Evolutionary conservation across 2,329 filamentous ascomycete genomes (phyloP), one percentile per base, ranked within the genome.

Genomic region (Alternaria gaisen): DNA sequence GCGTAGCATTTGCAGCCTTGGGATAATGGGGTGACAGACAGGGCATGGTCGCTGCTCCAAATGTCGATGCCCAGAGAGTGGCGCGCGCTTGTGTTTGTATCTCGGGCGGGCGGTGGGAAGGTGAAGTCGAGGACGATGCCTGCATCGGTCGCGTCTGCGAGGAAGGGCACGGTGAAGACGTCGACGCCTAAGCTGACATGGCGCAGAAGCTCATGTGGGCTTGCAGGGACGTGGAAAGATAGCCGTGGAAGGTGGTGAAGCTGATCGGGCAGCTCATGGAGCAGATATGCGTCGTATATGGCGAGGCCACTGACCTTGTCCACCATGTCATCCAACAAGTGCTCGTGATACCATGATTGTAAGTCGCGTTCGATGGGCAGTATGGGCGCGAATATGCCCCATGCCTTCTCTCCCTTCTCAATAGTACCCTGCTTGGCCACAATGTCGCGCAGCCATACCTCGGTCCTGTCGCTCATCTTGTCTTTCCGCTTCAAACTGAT

Each of bases 381-480:
- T 0, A 97, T 83, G 0, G 87, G 85, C 3, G 86, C 87, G 67
- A 89, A 88, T 34, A 88, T 82, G 44, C 61, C 62, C 63, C 70
- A 78, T 16, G 58, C 57, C 16, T 63, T 71, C 56, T 76, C 74
- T 1, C 47, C 66, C 34, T 72, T 58, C 20, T 79, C 75, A 2
- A 76, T 51, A 3, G 74, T 56, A 24, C 56, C 78, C 55, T 80
- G 76, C 28, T 80, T 75, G 16, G 80, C 79, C 36, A 93, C 82
- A 52, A 93, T 87, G 64, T 91, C 86, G 24, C 87, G 86, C 18
- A 94, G 83, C 92, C 93, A 98, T 38, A 87, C 85, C 74, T 95
- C 91, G 1, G 92, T 97, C 58, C 94, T 86, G 72, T 95, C 93
- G 24, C 88, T 90, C 89, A 97, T 97, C 72, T 92, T 93, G 36